These are phyloP conservation scores for Fusarium nurragi DNA, from an alignment of 2,329 filamentous ascomycete genomes.

Conservation along the genomic window DNA sequence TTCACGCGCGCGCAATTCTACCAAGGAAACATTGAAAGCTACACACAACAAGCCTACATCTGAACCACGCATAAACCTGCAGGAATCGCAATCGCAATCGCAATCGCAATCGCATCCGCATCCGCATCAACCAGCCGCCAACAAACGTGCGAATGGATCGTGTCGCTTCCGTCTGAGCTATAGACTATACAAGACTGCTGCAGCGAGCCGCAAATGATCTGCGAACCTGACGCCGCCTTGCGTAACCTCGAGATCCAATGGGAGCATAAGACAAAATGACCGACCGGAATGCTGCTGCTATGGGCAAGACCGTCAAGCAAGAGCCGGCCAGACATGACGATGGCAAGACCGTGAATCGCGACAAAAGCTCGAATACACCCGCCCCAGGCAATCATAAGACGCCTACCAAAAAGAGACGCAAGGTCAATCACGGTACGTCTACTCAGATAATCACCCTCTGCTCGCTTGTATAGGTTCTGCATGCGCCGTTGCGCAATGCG, in stretches of 20 bases:
- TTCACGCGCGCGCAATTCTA: slow-evolving; percentile 32
- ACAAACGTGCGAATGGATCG: slow-evolving; percentile 40
- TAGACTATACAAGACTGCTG: slow-evolving; percentile 41
- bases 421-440: slow-evolving; percentile 85
- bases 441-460: background rate
- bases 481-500: slow-evolving; percentile 10
- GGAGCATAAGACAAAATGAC: slow-evolving; percentile 48
- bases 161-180: slow-evolving; percentile 40
- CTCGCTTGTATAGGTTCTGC: background rate
- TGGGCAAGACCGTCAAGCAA: slow-evolving; percentile 47
- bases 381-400: slow-evolving; percentile 57
- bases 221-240: slow-evolving; percentile 44
- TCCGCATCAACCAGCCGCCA: slow-evolving; percentile 24
- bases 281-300: slow-evolving; percentile 48
- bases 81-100: slow-evolving; percentile 29
- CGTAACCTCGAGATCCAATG: slow-evolving; percentile 49
- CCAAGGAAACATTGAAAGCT: slow-evolving; percentile 2
- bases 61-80: slow-evolving; percentile 20
- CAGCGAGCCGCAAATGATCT: slow-evolving; percentile 48
- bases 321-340: slow-evolving; percentile 41
- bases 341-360: slow-evolving; percentile 46
- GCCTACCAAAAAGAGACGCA: slow-evolving; percentile 86
- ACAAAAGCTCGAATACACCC: slow-evolving; percentile 42
- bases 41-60: slow-evolving; percentile 21
- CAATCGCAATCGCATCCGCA: too few species aligned